A percentile compares a stretch with the other conserved stretches of the same genome.
Conservation (phyloP, 1,284 basidiomycete species). For the Rhodotorula sp. region DNA sequence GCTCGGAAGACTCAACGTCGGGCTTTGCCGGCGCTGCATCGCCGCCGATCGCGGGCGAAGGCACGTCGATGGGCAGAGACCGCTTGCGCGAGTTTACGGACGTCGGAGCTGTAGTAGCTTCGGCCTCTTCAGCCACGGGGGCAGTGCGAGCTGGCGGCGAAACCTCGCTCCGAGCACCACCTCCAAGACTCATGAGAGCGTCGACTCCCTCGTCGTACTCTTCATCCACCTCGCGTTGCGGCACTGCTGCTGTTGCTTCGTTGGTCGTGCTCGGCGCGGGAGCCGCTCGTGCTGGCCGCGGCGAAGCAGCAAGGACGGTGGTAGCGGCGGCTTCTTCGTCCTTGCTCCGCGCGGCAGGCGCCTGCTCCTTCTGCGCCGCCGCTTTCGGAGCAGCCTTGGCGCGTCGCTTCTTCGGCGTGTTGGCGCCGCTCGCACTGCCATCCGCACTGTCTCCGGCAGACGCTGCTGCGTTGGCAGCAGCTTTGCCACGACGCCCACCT, state of each 20-base stretch:
- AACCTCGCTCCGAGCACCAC: background rate
- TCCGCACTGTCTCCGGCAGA: background rate
- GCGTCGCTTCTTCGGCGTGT: constrained; percentile 18
- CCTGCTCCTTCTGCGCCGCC: constrained; percentile 17
- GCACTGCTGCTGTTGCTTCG: constrained; percentile 41
- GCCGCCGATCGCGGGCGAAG: background rate
- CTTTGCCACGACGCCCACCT: constrained; percentile 9
- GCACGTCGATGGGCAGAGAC: constrained; percentile 10
- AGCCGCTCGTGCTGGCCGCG: background rate
- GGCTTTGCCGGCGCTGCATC: background rate
- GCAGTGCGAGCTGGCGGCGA: background rate
- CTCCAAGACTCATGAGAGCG: constrained; percentile 61
- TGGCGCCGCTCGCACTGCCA: constrained; percentile 1
- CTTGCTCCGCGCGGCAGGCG: constrained; percentile 7
- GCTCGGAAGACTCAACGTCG: constrained; percentile 2
- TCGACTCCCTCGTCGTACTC: constrained; percentile 56
- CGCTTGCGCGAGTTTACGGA: constrained; percentile 26
- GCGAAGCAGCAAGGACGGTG: background rate
- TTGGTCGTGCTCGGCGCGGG: constrained; percentile 6
- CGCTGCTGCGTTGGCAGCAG: background rate
- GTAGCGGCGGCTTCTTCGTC: constrained; percentile 27
- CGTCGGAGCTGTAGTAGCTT: background rate
- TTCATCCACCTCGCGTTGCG: constrained; percentile 68
- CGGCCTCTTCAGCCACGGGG: background rate
- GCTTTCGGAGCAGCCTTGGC: constrained; percentile 12